Conservation (phyloP, 345 rosid genomes). For the Geranium brycei region DNA sequence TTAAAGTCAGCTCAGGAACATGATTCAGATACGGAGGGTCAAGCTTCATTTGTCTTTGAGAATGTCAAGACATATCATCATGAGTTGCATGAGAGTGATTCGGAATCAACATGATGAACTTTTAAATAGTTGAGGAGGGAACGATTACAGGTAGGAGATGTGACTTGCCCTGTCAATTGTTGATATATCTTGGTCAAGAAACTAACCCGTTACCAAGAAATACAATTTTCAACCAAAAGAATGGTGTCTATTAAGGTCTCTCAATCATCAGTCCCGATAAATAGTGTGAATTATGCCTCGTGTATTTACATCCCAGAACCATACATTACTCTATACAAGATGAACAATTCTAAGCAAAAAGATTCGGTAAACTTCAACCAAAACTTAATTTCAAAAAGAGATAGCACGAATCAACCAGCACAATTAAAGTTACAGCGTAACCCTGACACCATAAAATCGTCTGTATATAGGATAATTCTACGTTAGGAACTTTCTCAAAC, state of each 20-base stretch:
- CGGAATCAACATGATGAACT: neutral
- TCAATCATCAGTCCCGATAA: neutral
- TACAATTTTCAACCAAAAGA: neutral
- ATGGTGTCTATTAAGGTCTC: neutral
- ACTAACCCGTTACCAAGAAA: slow-evolving; percentile 21
- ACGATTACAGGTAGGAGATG: neutral
- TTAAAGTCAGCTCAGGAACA: slow-evolving; percentile 31
- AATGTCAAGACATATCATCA: slow-evolving; percentile 55
- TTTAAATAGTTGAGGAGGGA: neutral
- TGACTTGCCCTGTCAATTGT: slow-evolving; percentile 32
- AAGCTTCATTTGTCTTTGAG: slow-evolving; percentile 62
- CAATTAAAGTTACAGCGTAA: neutral
- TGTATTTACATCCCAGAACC: too few species aligned
- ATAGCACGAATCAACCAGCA: too few species aligned
- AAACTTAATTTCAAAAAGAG: neutral
- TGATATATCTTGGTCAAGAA: slow-evolving; percentile 36
- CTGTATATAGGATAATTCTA: neutral
- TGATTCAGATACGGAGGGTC: slow-evolving; percentile 45
- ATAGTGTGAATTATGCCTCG: too few species aligned
- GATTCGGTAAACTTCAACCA: neutral
- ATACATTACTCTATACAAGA: too few species aligned
- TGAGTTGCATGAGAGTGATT: slow-evolving; percentile 22
- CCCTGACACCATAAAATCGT: neutral
- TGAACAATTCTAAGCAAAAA: too few species aligned
- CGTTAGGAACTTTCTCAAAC: neutral